Percentiles rank a stretch among this genome's conserved stretches.
These are phyloP conservation scores for Herpetomonas samuelpessoai DNA, from an alignment of 208 protist genomes.

Conservation along the genomic window DNA sequence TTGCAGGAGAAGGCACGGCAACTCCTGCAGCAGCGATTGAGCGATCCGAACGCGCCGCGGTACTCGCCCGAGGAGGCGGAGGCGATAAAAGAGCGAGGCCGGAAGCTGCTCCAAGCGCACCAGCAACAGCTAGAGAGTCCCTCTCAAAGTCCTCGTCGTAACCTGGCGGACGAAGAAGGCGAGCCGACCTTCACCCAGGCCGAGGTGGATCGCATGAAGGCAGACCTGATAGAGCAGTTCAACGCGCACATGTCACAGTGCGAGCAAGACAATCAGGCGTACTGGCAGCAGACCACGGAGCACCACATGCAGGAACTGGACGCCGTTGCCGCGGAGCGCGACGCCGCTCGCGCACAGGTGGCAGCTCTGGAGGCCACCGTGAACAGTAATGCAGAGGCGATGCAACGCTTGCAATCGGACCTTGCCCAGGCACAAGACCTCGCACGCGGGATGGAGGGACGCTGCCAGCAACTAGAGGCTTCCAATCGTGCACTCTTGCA, in stretches of 20 bases:
- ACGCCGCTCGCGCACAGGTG: slow-evolving; percentile 7
- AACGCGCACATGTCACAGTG: slow-evolving; percentile 50
- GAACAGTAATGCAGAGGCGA: neutral
- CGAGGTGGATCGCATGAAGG: slow-evolving; percentile 14
- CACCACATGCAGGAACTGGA: slow-evolving; percentile 24
- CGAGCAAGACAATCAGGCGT: slow-evolving; percentile 35
- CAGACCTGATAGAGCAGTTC: slow-evolving; percentile 35
- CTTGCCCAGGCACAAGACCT: slow-evolving; percentile 5
- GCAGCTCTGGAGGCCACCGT: neutral
- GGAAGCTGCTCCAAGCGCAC: slow-evolving; percentile 18
- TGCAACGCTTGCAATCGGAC: slow-evolving; percentile 7
- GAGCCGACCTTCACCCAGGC: slow-evolving; percentile 12
- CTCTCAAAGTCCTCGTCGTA: neutral
- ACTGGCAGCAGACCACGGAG: slow-evolving; percentile 22
- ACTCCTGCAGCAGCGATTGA: slow-evolving; percentile 28
- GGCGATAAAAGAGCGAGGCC: slow-evolving; percentile 25
- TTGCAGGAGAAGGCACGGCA: slow-evolving; percentile 39
- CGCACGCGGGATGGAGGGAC: neutral
- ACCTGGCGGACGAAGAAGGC: neutral
- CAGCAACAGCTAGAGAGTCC: slow-evolving; percentile 9
- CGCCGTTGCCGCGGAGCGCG: slow-evolving; percentile 13
- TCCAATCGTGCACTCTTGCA: slow-evolving; percentile 3
- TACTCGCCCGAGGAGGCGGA: slow-evolving; percentile 28
- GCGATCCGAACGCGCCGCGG: slow-evolving; percentile 7
- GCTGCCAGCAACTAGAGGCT: neutral